Evolutionary conservation across 2,329 filamentous ascomycete genomes (phyloP), one percentile per base, ranked within the genome.

Genomic region (Neoscytalidium dimidiatum): DNA sequence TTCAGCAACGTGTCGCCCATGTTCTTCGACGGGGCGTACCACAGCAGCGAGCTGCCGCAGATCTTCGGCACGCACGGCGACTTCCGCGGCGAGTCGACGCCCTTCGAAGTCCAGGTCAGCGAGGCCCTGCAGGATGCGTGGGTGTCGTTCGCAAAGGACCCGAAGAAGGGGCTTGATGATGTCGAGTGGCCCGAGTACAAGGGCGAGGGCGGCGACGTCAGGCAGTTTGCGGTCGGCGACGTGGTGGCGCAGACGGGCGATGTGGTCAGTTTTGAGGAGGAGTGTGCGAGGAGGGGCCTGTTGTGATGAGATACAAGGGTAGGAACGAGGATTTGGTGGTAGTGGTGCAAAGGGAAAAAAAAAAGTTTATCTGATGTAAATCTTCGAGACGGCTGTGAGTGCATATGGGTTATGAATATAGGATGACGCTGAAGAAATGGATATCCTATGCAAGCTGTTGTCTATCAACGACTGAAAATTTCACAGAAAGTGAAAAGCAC

Each of bases 91-190:
- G 43, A n/a, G n/a, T 71, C 69, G 2, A 72, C 72, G 2, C 53
- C 68, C 1, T 73, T 77, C 14, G 72, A 79, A 51, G 67, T 67
- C 3, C 62, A 69, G 52, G 73, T 78, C 1, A 75, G 74, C 58
- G 66, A 72, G 62, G 69, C 74, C 43, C 74, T 79, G 74, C 75
- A 79, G 64, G 76, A 78, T 48, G 72, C 71, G 28, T 75, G 75
- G 68, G 35, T 77, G 21, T 74, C 73, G 1, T 80, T 80, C 68
- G 72, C 73, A 0, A 66, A 69, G 26, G 74, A 79, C 65, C 73
- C 75, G 1, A 66, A 43, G 49, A 44, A 26, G 68, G 14, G 67
- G 69, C 5, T 72, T 72, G 11, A 62, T 78, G 49, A 69, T 71
- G 11, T 72, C 63, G 76, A 75, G 0, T 79, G 77, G 77, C 46